Evolutionary conservation across 129 eudicot species (phyloP).

Genomic region (Flaveria trinervia): DNA sequence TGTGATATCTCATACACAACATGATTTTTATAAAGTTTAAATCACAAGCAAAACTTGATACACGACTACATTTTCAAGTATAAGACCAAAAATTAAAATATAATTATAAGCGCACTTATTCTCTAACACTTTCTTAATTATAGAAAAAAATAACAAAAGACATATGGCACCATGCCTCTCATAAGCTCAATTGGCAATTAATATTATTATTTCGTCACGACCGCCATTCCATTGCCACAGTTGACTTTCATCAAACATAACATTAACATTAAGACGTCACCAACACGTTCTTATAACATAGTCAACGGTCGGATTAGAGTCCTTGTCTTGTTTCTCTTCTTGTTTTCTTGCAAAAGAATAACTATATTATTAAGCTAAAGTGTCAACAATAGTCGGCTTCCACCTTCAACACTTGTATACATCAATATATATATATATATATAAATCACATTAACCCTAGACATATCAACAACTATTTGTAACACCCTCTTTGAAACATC

Average conservation of each 20-base stretch:
- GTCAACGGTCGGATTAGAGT: conserved; percentile 26
- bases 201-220: background rate
- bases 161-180: conserved; percentile 7
- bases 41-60: no score
- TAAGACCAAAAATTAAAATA: no score
- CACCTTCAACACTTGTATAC: conserved; percentile 7
- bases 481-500: background rate
- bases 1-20: background rate
- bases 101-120: no score
- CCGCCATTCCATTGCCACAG: conserved; percentile 22
- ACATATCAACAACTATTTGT: background rate
- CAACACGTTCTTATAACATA: conserved; percentile 7
- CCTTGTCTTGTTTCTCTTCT: background rate
- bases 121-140: no score
- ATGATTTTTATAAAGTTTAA: no score
- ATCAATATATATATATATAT: background rate
- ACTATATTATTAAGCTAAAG: background rate
- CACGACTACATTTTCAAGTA: no score
- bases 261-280: conserved; percentile 26
- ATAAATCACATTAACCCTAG: background rate
- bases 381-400: conserved; percentile 5
- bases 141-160: background rate
- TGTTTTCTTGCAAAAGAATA: background rate
- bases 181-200: conserved; percentile 4
- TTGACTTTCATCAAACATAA: conserved; percentile 32